Percentiles rank a stretch among this genome's conserved stretches.
These are phyloP conservation scores for Vaccinium darrowii DNA, from an alignment of 148 eudicot genomes.

Conservation along the genomic window DNA sequence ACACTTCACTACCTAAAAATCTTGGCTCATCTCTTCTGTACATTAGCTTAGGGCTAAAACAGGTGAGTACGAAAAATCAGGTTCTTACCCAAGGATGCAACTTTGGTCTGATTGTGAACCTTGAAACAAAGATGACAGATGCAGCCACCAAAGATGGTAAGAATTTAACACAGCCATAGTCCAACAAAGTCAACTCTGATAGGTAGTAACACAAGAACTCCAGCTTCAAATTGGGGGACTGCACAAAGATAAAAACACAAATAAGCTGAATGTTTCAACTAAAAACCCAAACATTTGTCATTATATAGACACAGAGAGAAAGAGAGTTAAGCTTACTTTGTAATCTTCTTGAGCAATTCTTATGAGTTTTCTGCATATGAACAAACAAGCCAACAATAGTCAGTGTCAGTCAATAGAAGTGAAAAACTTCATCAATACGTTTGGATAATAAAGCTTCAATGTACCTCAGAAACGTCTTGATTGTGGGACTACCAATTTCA, in stretches of 20 bases:
- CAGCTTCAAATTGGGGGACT: conserved; percentile 46
- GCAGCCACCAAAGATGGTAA: conserved; percentile 88
- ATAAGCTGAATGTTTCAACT: neutral
- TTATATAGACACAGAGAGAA: neutral
- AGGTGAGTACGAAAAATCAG: neutral
- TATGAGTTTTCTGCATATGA: conserved; percentile 48
- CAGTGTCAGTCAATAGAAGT: neutral
- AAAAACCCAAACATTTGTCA: neutral
- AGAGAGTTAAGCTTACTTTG: conserved; percentile 27
- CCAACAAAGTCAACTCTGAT: conserved; percentile 83
- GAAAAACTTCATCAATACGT: neutral
- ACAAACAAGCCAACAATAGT: conserved; percentile 6
- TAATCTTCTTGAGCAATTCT: conserved; percentile 48
- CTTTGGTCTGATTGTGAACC: conserved; percentile 48
- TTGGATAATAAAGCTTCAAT: neutral
- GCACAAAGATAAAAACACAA: conserved; percentile 16
- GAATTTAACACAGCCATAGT: conserved; percentile 66
- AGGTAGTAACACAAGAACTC: conserved; percentile 74
- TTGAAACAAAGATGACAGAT: conserved; percentile 66
- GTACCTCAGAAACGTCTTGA: conserved; percentile 66
- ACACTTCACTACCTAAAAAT: neutral
- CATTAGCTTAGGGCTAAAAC: neutral
- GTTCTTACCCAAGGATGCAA: conserved; percentile 72
- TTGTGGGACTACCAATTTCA: conserved; percentile 74
- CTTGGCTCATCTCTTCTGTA: neutral